phyloP scores from a whole-genome alignment of 2,329 filamentous ascomycete species.

The Penicillium paneum region DNA sequence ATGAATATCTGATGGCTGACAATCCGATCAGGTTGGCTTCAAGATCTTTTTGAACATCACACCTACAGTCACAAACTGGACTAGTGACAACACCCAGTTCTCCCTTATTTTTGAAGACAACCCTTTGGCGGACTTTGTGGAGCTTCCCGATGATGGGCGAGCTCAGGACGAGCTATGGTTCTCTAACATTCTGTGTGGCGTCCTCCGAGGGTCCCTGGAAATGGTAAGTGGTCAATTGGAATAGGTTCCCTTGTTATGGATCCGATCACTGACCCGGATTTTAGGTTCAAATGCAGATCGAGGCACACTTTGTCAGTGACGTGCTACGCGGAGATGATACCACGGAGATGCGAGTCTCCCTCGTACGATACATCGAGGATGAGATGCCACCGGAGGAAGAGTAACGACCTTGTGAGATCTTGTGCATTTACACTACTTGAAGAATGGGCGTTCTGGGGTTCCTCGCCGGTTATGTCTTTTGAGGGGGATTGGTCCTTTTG shows the following conservation, averaged over 20 bases:
- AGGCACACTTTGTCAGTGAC: slow-evolving; percentile 94
- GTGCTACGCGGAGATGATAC: slow-evolving; percentile 89
- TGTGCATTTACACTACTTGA: slow-evolving; percentile 5
- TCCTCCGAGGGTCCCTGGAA: slow-evolving; percentile 84
- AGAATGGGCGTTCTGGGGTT: slow-evolving; percentile 7
- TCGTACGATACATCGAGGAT: slow-evolving; percentile 94
- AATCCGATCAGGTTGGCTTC: slow-evolving; percentile 72
- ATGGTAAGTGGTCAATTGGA: slow-evolving; percentile 63
- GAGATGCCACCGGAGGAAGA: slow-evolving; percentile 97
- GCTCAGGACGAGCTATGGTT: slow-evolving; percentile 98
- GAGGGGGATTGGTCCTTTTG: not conserved
- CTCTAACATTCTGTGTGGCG: slow-evolving; percentile 93
- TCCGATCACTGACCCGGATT: slow-evolving; percentile 18
- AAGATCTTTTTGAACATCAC: slow-evolving; percentile 99
- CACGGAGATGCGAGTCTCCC: slow-evolving; percentile 91
- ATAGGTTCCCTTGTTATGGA: slow-evolving; percentile 14
- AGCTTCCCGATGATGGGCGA: slow-evolving; percentile 90
- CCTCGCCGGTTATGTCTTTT: not conserved
- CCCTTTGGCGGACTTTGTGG: slow-evolving; percentile 93
- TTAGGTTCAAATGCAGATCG: slow-evolving; percentile 91
- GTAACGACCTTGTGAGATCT: slow-evolving; percentile 46
- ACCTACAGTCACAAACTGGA: slow-evolving; percentile 92
- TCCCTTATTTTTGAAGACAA: slow-evolving; percentile 96
- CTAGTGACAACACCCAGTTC: slow-evolving; percentile 92
- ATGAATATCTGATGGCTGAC: slow-evolving; percentile 3